Percentiles rank a stretch among this genome's conserved stretches.
phyloP scores from a whole-genome alignment of 179 eudicot species.

The Vitellaria paradoxa region DNA sequence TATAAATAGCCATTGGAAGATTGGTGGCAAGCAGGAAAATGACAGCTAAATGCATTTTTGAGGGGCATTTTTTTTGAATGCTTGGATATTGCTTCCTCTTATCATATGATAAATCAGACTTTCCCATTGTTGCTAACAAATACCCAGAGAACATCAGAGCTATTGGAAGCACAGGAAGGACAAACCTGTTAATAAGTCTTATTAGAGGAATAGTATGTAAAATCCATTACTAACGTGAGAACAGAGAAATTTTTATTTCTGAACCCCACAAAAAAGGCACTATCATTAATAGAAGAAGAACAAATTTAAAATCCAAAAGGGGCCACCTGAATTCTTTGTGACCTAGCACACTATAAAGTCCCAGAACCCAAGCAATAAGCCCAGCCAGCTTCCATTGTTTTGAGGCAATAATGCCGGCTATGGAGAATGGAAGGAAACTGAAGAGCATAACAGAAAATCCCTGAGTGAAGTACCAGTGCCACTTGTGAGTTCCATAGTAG shows the following conservation, averaged over 20 bases:
- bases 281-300: not conserved
- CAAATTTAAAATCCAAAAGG: not conserved
- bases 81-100: conserved; percentile 35
- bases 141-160: conserved; percentile 86
- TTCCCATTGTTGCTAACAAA: conserved; percentile 54
- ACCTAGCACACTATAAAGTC: conserved; percentile 83
- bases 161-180: conserved; percentile 92
- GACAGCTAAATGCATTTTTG: conserved; percentile 46
- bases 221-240: not conserved
- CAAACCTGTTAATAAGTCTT: conserved; percentile 63
- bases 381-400: conserved; percentile 87
- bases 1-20: conserved; percentile 91
- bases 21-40: conserved; percentile 76
- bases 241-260: not conserved
- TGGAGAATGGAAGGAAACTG: conserved; percentile 76
- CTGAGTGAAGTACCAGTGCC: conserved; percentile 99
- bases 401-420: conserved; percentile 64
- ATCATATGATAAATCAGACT: conserved; percentile 29
- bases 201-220: conserved; percentile 10
- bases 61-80: conserved; percentile 32
- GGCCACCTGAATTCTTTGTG: conserved; percentile 99
- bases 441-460: conserved; percentile 89
- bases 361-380: conserved; percentile 81
- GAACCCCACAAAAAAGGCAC: not conserved
- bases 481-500: conserved; percentile 96